A percentile compares a stretch with the other conserved stretches of the same genome.
These are phyloP conservation scores for Amphirosellinia nigrospora DNA, from an alignment of 495 filamentous ascomycete species.

Conservation along the genomic window DNA sequence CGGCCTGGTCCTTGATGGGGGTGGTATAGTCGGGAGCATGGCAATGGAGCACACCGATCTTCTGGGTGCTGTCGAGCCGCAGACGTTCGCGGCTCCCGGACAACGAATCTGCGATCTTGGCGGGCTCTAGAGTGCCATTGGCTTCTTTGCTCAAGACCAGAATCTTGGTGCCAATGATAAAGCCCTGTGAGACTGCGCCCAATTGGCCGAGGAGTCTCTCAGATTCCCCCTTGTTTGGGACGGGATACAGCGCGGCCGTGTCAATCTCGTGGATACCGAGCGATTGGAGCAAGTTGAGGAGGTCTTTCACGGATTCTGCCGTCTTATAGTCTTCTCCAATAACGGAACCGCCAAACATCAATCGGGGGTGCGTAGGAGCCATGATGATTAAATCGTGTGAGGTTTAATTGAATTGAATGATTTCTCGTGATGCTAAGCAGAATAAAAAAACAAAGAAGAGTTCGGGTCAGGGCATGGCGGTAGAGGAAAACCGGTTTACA, in stretches of 20 bases:
- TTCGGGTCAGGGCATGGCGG: too few species aligned
- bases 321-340: too few species aligned
- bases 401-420: too few species aligned
- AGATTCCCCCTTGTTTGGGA: not conserved
- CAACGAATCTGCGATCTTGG: not conserved
- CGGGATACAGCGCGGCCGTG: not conserved
- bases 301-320: too few species aligned
- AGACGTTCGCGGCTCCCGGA: conserved; percentile 18
- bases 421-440: too few species aligned
- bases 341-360: too few species aligned
- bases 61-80: conserved; percentile 16
- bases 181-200: not conserved
- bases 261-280: not conserved
- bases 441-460: too few species aligned
- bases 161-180: not conserved
- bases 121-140: not conserved
- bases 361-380: too few species aligned
- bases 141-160: not conserved
- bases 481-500: too few species aligned
- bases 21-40: conserved; percentile 48
- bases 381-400: too few species aligned
- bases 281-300: not conserved
- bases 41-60: conserved; percentile 41
- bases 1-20: conserved; percentile 48
- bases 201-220: not conserved